These are phyloP conservation scores for Xenosphaeropsis pyriputrescens DNA, from an alignment of 2,329 filamentous ascomycete species.

Conservation along the genomic window DNA sequence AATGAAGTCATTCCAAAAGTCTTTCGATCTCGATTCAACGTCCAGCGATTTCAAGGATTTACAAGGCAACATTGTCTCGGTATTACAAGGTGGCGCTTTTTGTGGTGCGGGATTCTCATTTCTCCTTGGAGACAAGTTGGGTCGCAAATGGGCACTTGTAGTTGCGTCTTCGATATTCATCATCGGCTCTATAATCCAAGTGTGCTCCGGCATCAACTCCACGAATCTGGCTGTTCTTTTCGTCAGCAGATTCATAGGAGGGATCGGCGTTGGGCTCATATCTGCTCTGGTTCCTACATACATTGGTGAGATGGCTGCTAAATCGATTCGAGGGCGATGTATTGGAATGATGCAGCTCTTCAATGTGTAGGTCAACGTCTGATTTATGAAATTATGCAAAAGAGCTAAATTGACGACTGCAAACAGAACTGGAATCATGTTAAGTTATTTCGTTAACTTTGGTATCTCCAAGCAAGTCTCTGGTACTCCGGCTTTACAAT, in stretches of 20 bases:
- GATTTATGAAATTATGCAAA: no score
- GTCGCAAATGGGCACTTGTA: constrained; percentile 25
- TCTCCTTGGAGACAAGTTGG: constrained; percentile 24
- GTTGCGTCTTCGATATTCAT: constrained; percentile 21
- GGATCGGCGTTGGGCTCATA: constrained; percentile 5
- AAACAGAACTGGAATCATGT: constrained; percentile 13
- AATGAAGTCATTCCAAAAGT: neutral
- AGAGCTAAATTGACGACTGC: neutral
- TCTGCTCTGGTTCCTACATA: constrained; percentile 6
- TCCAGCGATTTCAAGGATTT: neutral
- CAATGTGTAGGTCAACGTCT: constrained; percentile 4
- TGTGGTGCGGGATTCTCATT: constrained; percentile 15
- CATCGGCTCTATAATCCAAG: constrained; percentile 7
- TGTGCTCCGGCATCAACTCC: neutral
- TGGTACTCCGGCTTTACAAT: constrained; percentile 8
- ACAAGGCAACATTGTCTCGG: constrained; percentile 26
- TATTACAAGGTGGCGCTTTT: constrained; percentile 16
- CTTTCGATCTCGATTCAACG: neutral
- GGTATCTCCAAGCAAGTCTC: constrained; percentile 16
- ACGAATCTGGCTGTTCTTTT: neutral
- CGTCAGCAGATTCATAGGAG: constrained; percentile 4
- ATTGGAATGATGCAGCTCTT: constrained; percentile 6
- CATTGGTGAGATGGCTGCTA: constrained; percentile 5
- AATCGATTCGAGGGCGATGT: constrained; percentile 4
- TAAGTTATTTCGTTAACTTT: constrained; percentile 22